Evolutionary conservation across 768 basidiomycete genomes (phyloP), one percentile per base, ranked within the genome.

Genomic region (Nevesoporus exiguus): DNA sequence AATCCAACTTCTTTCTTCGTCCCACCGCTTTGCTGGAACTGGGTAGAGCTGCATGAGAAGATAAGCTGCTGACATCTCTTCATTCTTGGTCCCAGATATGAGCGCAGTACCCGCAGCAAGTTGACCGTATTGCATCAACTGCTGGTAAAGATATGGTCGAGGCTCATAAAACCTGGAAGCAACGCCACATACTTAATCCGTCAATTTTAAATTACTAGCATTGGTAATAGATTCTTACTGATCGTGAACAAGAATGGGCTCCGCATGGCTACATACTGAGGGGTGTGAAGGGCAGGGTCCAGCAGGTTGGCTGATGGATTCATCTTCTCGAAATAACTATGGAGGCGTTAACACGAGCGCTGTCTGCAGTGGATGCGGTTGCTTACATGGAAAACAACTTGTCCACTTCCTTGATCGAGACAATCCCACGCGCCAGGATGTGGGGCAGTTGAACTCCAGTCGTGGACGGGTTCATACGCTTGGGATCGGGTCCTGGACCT

Each of bases 191-290:
- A 97, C 89, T 90, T 63, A 27, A 51, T 39, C 30, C n/a, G 55
- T 58, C 31, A 68, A 48, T 36, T 49, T 44, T 4, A 30, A 45
- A 42, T 13, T 22, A 11, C 24, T 21, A 5, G 13, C n/a, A 51
- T 42, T 24, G 24, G 29, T 15, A 42, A 37, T 19, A n/a, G 15
- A 43, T 59, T 82, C 84, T 80, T 62, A 92, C 90, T 82, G 54
- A 93, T 90, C 30, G 94, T 95, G 71, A 96, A 93, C 34, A 98
- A 70, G 75, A 96, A 96, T 3, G 93, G 91, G 62, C 88, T 91
- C 21, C 94, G 82, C 70, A 84, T 84, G 59, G 84, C 87, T 2
- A 90, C 89, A 58, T 77, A 80, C 49, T 87, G 86, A 6, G 93
- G 86, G 0, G 91, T 93, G 66, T 98, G 94, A 21, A 96, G 78